Base-by-base conservation (phyloP, 2,329 filamentous ascomycete species). In the Elsinoe australis region DNA sequence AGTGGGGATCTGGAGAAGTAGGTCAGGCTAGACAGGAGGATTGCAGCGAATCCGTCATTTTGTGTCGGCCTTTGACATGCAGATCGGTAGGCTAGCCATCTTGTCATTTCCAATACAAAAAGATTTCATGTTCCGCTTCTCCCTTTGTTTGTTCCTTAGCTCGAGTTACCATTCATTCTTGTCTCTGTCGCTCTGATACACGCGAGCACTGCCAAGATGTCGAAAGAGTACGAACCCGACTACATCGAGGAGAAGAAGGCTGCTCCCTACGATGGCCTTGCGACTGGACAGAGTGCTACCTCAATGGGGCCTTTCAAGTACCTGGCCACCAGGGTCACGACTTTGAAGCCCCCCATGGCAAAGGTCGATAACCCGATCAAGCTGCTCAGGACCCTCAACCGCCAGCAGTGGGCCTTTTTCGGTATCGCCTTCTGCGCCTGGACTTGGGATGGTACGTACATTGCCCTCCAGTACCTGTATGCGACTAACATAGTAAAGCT, bases 351-450 rank as follows among this genome's bases (percentile, higher is more conserved):
- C n/a, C 71, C 74, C 1, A 75, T 76, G 69, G 68, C 70, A 48
- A 67, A 67, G 14, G 70, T 60, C 17, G 51, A 65, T 2, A 78
- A 77, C 47, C 74, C 74, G 0, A 67, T 75, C 53, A 61, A 63
- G 6, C 63, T 73, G 0, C 60, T 78, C 14, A 56, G 62, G 14
- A 57, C 75, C 31, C 64, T 77, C 8, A 75, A 73, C 49, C 57
- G 57, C 14, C 70, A 75, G 34, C 73, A 77, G 64, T 77, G 74
- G 74, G 64, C 76, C n/a, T 75, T 76, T 60, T 77, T 76, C 59
- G 56, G 65, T 7, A 31, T 52, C 15, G 42, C 49, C 5, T 53
- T 53, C 18, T 42, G 47, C 32, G 52, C 52, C 19, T 53, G 52
- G 49, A 49, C 47, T 6, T 67, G 64, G 64, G 64, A 67, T 31